Percentiles rank a stretch among this genome's conserved stretches.
phyloP scores from a whole-genome alignment of 202 grass and related monocot genomes.

The Tripidium arundinaceum region DNA sequence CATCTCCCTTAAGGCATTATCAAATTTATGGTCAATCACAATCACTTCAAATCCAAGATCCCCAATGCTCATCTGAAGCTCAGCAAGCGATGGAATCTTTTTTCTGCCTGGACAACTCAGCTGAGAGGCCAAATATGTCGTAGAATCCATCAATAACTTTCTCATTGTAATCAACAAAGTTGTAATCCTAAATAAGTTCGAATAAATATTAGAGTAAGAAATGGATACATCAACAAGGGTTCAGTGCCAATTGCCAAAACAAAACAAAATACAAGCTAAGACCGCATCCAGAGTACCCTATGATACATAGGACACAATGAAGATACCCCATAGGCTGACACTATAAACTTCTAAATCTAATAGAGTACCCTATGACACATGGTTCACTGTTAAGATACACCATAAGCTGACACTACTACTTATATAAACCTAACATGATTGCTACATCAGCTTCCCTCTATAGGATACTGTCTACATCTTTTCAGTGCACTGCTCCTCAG shows the following conservation, averaged over 20 bases:
- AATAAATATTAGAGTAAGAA: constrained; percentile 19
- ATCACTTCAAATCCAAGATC: constrained; percentile 99
- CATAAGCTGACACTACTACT: neutral
- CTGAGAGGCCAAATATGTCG: constrained; percentile 74
- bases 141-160: constrained; percentile 98
- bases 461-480: constrained; percentile 7
- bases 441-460: neutral
- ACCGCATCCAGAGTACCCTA: constrained; percentile 11
- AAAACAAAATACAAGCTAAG: constrained; percentile 6
- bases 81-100: constrained; percentile 77
- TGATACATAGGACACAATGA: neutral
- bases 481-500: neutral
- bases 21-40: constrained; percentile 91
- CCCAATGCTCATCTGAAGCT: constrained; percentile 88
- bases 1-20: constrained; percentile 76
- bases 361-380: neutral
- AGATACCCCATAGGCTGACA: neutral
- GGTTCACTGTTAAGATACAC: constrained; percentile 1
- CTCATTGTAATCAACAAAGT: constrained; percentile 93
- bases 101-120: constrained; percentile 59
- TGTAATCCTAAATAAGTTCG: constrained; percentile 65
- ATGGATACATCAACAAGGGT: constrained; percentile 2
- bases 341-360: no score
- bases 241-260: neutral
- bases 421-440: neutral